A percentile compares a stretch with the other conserved stretches of the same genome.
Conservation (phyloP, 441 rosid genomes). For the Brassica balearica region DNA sequence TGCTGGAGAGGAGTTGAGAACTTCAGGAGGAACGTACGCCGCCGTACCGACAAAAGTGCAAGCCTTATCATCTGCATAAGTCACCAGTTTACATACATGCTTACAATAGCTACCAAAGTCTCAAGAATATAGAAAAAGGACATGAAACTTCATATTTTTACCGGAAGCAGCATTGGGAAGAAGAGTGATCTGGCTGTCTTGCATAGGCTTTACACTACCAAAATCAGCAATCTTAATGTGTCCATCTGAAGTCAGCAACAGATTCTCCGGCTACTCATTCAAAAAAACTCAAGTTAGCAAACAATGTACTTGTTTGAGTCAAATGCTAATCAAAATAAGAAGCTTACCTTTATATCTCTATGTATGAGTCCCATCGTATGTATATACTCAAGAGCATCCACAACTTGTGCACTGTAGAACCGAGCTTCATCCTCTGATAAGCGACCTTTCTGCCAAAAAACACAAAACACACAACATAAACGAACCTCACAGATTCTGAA, state of each 20-base stretch:
- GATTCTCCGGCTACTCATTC: slow-evolving; percentile 90
- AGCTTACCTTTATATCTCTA: slow-evolving; percentile 89
- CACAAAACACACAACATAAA: slow-evolving; percentile 14
- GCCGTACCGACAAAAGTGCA: slow-evolving; percentile 98
- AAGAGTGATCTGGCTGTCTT: slow-evolving; percentile 85
- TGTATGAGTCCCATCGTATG: slow-evolving; percentile 93
- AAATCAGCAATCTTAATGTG: slow-evolving; percentile 98
- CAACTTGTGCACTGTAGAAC: slow-evolving; percentile 38
- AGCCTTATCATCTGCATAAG: slow-evolving; percentile 85
- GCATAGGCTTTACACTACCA: slow-evolving; percentile 99
- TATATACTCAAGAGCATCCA: slow-evolving; percentile 98
- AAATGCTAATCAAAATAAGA: slow-evolving; percentile 6
- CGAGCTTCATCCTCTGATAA: slow-evolving; percentile 51
- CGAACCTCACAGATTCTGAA: background rate
- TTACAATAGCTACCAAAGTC: background rate
- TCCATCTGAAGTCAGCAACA: slow-evolving; percentile 82
- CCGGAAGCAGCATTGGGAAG: slow-evolving; percentile 99
- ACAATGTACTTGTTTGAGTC: background rate
- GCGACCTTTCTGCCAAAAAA: slow-evolving; percentile 69
- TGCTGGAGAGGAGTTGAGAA: slow-evolving; percentile 80
- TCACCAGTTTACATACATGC: slow-evolving; percentile 21
- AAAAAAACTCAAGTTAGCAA: slow-evolving; percentile 43
- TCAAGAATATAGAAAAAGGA: slow-evolving; percentile 21
- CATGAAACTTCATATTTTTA: slow-evolving; percentile 38
- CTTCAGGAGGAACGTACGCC: slow-evolving; percentile 99